Conservation (phyloP, 805 yeast genomes). For the Komagataella pastoris region DNA sequence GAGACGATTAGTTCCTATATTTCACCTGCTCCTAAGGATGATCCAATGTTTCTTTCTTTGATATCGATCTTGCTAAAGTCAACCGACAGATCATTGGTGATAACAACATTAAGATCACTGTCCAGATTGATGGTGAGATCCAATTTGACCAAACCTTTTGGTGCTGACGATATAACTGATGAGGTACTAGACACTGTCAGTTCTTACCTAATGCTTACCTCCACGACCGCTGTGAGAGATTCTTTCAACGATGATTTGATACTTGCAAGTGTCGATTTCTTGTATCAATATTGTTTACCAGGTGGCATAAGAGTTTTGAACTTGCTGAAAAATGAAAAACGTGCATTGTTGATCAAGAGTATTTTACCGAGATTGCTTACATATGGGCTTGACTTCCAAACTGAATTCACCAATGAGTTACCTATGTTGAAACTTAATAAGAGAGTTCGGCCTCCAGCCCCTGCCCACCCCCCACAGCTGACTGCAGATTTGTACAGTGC, state of each 20-base stretch:
- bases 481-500: conserved; percentile 34
- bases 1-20: conserved; percentile 78
- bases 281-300: conserved; percentile 68
- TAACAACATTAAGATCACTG: conserved; percentile 61
- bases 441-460: conserved; percentile 51
- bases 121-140: conserved; percentile 67
- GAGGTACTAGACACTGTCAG: conserved; percentile 38
- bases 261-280: conserved; percentile 63
- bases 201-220: conserved; percentile 41
- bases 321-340: conserved; percentile 30
- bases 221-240: conserved; percentile 14
- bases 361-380: conserved; percentile 52
- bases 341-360: conserved; percentile 38
- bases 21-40: conserved; percentile 61
- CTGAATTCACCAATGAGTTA: conserved; percentile 20
- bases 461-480: conserved; percentile 55
- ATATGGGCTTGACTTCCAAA: conserved; percentile 26
- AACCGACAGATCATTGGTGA: conserved; percentile 56
- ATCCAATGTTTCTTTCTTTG: conserved; percentile 48
- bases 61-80: conserved; percentile 33
- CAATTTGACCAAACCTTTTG: conserved; percentile 31
- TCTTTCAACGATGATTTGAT: conserved; percentile 51
- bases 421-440: conserved; percentile 28
- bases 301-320: conserved; percentile 42
- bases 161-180: conserved; percentile 33